phyloP scores from a whole-genome alignment of 1,139 yeast genomes.

The Sugiyamaella sp. region DNA sequence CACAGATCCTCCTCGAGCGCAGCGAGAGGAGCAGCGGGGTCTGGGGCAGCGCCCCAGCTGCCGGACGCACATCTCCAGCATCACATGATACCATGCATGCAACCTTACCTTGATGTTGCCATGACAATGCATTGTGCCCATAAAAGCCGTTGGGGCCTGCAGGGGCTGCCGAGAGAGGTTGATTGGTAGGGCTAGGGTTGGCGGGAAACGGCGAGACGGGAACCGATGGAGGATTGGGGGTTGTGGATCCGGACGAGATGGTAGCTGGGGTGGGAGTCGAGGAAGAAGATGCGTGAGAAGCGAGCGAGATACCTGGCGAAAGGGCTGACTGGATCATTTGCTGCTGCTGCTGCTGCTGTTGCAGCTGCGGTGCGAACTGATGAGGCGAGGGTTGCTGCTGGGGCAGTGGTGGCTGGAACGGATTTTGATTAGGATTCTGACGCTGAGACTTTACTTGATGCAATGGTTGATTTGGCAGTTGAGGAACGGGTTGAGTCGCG shows the following conservation, averaged over 20 bases:
- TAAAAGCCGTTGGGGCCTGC: conserved; percentile 10
- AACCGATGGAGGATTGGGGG: background rate
- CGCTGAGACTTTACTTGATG: background rate
- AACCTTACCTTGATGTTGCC: conserved; percentile 18
- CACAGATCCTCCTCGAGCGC: too few species aligned
- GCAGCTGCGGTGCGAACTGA: conserved; percentile 13
- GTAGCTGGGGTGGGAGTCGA: conserved; percentile 11
- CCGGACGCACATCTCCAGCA: too few species aligned
- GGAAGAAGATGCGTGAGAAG: conserved; percentile 6
- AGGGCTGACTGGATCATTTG: background rate
- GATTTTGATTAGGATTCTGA: too few species aligned
- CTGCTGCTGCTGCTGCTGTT: conserved; percentile 14
- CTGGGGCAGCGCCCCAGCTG: too few species aligned
- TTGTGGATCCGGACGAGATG: background rate
- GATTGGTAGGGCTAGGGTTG: conserved; percentile 7
- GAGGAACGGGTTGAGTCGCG: background rate
- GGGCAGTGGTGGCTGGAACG: too few species aligned
- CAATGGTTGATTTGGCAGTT: background rate
- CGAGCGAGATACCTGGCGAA: background rate
- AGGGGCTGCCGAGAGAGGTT: background rate
- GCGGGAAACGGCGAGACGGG: background rate
- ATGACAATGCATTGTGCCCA: conserved; percentile 10
- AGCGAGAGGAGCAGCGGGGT: too few species aligned
- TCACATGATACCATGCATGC: conserved; percentile 1
- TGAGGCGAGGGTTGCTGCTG: too few species aligned